Conservation (phyloP, 2,329 filamentous ascomycete species). For the Zarea fungicola region DNA sequence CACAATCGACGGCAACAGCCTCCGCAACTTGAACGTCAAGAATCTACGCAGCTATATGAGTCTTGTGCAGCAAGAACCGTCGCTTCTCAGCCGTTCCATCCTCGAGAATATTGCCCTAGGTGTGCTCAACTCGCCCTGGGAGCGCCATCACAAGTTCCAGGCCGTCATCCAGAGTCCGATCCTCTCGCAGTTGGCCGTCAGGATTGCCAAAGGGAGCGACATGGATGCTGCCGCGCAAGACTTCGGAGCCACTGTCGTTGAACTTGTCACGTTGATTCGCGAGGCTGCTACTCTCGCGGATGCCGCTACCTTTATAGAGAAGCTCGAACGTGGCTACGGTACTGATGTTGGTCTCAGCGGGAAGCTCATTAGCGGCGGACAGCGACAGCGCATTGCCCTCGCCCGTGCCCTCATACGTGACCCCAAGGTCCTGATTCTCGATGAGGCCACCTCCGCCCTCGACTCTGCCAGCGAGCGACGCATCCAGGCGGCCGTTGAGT, state of each 20-base stretch:
- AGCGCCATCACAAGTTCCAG: slow-evolving; percentile 37
- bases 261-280: slow-evolving; percentile 47
- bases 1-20: slow-evolving; percentile 41
- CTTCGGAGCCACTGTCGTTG: slow-evolving; percentile 38
- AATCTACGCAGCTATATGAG: slow-evolving; percentile 36
- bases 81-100: slow-evolving; percentile 41
- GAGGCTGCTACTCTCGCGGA: slow-evolving; percentile 54
- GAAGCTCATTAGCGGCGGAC: slow-evolving; percentile 52
- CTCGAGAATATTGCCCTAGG: slow-evolving; percentile 49
- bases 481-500: slow-evolving; percentile 46
- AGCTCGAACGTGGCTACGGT: slow-evolving; percentile 48
- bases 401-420: slow-evolving; percentile 53
- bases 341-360: slow-evolving; percentile 50
- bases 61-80: slow-evolving; percentile 42
- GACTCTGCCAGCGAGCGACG: slow-evolving; percentile 53
- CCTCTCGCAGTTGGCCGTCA: slow-evolving; percentile 45
- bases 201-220: slow-evolving; percentile 46
- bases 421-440: slow-evolving; percentile 53
- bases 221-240: slow-evolving; percentile 38
- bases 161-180: slow-evolving; percentile 41
- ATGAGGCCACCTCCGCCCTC: slow-evolving; percentile 57
- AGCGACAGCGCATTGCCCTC: slow-evolving; percentile 55
- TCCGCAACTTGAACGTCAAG: slow-evolving; percentile 43
- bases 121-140: slow-evolving; percentile 37
- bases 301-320: slow-evolving; percentile 49